phyloP scores from a whole-genome alignment of 1,284 basidiomycete genomes.

The Sparassis latifolia region DNA sequence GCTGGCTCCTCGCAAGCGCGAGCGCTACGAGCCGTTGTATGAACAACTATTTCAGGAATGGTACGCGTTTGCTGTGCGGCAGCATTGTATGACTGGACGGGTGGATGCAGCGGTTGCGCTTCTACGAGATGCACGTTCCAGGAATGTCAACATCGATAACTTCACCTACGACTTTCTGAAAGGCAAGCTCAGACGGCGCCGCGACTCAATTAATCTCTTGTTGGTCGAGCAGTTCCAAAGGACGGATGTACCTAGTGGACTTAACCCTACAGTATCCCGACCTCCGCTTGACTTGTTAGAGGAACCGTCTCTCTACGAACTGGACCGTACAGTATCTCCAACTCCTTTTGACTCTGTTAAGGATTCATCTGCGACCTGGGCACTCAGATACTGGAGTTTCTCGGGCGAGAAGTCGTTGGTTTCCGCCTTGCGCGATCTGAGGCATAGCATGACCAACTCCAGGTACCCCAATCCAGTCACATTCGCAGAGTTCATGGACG shows the following conservation, averaged over 20 bases:
- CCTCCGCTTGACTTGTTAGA: too few species aligned
- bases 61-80: conserved; percentile 16
- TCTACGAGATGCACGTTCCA: conserved; percentile 11
- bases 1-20: too few species aligned
- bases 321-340: too few species aligned
- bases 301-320: too few species aligned
- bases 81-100: conserved; percentile 10
- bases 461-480: conserved; percentile 2
- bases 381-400: too few species aligned
- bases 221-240: conserved; percentile 3
- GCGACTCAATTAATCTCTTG: neutral
- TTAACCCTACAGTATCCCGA: too few species aligned
- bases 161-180: conserved; percentile 10
- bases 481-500: conserved; percentile 14
- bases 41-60: neutral
- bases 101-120: conserved; percentile 12
- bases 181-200: conserved; percentile 5
- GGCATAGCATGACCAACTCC: neutral
- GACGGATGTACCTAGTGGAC: neutral
- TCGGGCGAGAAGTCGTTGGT: too few species aligned
- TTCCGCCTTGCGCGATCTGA: conserved; percentile 5
- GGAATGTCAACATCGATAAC: conserved; percentile 6
- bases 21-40: neutral
- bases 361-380: too few species aligned
- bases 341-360: too few species aligned